These are phyloP conservation scores for Thoreauomyces humboldtii DNA, from an alignment of 192 early-diverging fungal species.

Conservation along the genomic window DNA sequence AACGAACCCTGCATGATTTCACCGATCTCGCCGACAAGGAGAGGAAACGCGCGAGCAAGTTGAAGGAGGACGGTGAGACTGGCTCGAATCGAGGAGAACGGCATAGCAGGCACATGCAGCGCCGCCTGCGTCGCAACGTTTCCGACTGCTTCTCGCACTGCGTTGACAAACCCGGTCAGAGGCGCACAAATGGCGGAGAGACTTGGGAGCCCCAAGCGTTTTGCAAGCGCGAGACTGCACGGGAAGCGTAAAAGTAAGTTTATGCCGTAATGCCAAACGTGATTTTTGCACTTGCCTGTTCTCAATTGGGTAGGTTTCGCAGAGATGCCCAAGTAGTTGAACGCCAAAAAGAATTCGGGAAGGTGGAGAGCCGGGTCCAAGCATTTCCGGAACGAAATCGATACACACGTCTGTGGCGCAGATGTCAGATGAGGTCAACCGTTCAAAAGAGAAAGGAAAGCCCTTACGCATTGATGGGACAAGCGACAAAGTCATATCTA, in stretches of 20 bases:
- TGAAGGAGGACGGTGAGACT: constrained; percentile 1
- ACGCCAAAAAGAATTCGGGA: constrained; percentile 54
- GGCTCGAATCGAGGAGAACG: not conserved
- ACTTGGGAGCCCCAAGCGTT: not conserved
- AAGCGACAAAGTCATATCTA: constrained; percentile 17
- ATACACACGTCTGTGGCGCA: constrained; percentile 37
- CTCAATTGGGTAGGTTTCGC: constrained; percentile 51
- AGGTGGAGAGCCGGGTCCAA: constrained; percentile 35
- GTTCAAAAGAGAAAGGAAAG: not conserved
- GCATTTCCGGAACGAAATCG: constrained; percentile 36
- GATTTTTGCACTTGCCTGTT: constrained; percentile 39
- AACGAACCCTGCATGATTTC: constrained; percentile 10
- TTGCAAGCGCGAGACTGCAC: not conserved
- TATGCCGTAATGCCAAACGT: not conserved
- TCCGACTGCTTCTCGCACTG: not conserved
- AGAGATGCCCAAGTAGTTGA: constrained; percentile 41
- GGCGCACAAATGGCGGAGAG: not conserved
- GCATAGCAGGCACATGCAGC: not conserved
- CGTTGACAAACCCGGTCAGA: not conserved
- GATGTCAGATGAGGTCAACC: not conserved
- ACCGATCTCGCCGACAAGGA: not conserved
- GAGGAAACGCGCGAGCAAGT: constrained; percentile 14
- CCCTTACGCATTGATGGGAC: constrained; percentile 43
- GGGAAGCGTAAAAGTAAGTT: not conserved
- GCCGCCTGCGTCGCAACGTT: not conserved